phyloP scores from a whole-genome alignment of 2,329 filamentous ascomycete species.

The Penicillium sp. region DNA sequence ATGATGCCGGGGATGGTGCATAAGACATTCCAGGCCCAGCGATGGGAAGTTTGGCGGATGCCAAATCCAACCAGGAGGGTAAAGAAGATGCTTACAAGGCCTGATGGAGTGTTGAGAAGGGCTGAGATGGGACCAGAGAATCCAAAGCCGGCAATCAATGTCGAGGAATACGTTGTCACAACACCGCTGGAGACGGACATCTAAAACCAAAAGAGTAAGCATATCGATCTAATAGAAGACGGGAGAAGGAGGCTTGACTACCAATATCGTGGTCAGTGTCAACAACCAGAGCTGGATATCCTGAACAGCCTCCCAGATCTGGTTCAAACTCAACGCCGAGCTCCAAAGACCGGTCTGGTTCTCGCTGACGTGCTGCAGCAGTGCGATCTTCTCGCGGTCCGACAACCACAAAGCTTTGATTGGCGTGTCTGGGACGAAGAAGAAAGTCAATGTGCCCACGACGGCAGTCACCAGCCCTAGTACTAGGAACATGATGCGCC shows the following conservation, averaged over 20 bases:
- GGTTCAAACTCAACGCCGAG: constrained; percentile 48
- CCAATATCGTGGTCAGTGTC: constrained; percentile 28
- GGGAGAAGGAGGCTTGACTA: neutral
- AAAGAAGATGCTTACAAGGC: constrained; percentile 43
- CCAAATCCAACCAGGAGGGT: constrained; percentile 42
- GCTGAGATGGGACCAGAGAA: constrained; percentile 45
- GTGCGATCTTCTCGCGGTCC: constrained; percentile 39
- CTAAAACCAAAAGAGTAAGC: constrained; percentile 23
- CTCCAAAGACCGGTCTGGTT: constrained; percentile 55
- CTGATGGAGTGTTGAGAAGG: constrained; percentile 46
- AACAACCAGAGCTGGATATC: constrained; percentile 50
- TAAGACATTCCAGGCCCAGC: constrained; percentile 44
- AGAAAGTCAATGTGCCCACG: constrained; percentile 42
- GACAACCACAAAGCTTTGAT: constrained; percentile 41
- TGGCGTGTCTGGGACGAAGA: constrained; percentile 52
- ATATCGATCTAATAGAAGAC: no score
- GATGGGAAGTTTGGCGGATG: constrained; percentile 40
- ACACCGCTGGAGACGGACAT: constrained; percentile 46
- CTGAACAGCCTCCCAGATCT: constrained; percentile 47
- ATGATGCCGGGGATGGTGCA: constrained; percentile 50
- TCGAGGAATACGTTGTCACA: constrained; percentile 46
- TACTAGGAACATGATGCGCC: constrained; percentile 53
- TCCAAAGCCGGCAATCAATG: constrained; percentile 43
- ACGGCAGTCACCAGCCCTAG: constrained; percentile 49
- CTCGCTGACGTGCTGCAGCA: constrained; percentile 44